Evolutionary conservation across 2,329 filamentous ascomycete species (phyloP).

Genomic region (Phoma herbarum): DNA sequence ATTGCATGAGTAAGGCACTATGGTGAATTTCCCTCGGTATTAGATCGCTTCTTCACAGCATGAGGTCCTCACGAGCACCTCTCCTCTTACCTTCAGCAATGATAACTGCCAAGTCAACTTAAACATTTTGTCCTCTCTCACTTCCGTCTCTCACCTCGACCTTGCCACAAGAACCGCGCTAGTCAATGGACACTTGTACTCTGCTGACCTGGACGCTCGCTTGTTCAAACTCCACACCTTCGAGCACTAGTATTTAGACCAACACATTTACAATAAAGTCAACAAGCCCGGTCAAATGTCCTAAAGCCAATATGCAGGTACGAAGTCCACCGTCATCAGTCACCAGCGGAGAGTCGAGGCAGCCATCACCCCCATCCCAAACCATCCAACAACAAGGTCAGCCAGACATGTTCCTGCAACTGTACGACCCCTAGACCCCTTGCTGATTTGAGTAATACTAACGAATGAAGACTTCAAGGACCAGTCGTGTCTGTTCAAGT

Average conservation of each 20-base stretch:
- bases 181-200: background rate
- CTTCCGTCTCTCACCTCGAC: background rate
- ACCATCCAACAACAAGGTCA: background rate
- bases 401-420: background rate
- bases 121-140: no score
- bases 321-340: background rate
- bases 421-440: background rate
- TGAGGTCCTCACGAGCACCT: background rate
- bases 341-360: background rate
- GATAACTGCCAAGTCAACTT: background rate
- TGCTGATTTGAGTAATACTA: background rate
- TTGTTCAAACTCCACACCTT: background rate
- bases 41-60: background rate
- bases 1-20: no score
- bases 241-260: background rate
- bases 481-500: conserved; percentile 15
- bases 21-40: no score
- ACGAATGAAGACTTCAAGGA: conserved; percentile 22
- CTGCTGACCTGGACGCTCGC: background rate
- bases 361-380: background rate
- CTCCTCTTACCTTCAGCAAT: background rate
- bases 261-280: background rate
- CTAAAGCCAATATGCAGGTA: background rate
- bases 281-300: background rate
- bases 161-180: background rate